Evolutionary conservation across 139 green algal genomes (phyloP).

Genomic region (Deuterostichococcus epilithicus): DNA sequence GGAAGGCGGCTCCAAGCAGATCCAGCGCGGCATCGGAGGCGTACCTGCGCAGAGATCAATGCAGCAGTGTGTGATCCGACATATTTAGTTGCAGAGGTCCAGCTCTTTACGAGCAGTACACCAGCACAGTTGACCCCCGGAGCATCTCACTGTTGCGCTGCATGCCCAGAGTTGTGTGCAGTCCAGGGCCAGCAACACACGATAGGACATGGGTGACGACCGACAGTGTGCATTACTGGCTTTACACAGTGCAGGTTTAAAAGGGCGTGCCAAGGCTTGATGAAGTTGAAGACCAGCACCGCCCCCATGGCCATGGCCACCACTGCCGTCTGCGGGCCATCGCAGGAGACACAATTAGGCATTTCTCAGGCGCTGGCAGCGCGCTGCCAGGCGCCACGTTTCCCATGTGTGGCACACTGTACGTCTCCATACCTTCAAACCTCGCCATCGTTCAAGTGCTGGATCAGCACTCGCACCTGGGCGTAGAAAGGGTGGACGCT

Average conservation of each 20-base stretch:
- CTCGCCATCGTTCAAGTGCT: background rate
- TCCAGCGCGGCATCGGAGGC: background rate
- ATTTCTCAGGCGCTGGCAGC: too few species aligned
- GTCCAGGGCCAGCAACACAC: background rate
- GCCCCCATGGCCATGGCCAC: background rate
- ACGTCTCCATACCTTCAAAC: too few species aligned
- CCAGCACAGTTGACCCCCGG: background rate
- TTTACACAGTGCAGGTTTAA: background rate
- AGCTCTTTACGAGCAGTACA: background rate
- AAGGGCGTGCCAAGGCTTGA: slow-evolving; percentile 4
- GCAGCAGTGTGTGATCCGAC: background rate
- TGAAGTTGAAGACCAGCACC: background rate
- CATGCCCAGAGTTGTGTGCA: background rate
- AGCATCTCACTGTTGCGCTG: background rate
- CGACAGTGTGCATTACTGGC: background rate
- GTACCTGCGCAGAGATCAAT: slow-evolving; percentile 4
- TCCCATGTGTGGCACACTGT: too few species aligned
- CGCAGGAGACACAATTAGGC: background rate
- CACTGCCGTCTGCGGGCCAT: background rate
- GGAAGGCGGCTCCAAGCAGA: background rate
- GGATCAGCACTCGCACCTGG: background rate
- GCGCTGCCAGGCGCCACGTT: too few species aligned
- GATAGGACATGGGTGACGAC: too few species aligned
- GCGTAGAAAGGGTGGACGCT: slow-evolving; percentile 2
- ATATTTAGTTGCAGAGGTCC: background rate